Evolutionary conservation across 148 eudicot genomes (phyloP).

Genomic region (Selenicereus undatus): DNA sequence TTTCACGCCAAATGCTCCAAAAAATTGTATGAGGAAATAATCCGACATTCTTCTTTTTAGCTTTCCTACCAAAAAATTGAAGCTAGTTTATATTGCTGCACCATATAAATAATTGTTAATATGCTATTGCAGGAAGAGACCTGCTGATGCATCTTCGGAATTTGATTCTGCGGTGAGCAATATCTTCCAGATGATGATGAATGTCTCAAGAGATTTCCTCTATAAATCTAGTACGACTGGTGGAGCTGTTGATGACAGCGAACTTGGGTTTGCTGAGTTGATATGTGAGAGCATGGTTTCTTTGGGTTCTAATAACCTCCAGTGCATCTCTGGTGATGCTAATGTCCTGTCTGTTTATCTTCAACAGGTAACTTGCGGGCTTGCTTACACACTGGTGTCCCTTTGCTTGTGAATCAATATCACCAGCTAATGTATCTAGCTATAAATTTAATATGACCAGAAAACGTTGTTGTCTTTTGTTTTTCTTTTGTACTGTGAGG

Average conservation of each 20-base stretch:
- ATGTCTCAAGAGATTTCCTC: slow-evolving; percentile 74
- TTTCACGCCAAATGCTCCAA: too few species aligned
- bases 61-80: too few species aligned
- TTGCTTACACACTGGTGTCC: slow-evolving; percentile 7
- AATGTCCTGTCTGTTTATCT: slow-evolving; percentile 54
- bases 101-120: slow-evolving; percentile 2
- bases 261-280: slow-evolving; percentile 76
- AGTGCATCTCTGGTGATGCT: slow-evolving; percentile 58
- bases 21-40: too few species aligned
- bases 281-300: slow-evolving; percentile 92
- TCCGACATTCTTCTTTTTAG: too few species aligned
- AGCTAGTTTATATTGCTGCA: slow-evolving; percentile 3
- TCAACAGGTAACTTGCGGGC: slow-evolving; percentile 61
- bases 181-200: slow-evolving; percentile 72
- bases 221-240: slow-evolving; percentile 47
- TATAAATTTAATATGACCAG: neutral
- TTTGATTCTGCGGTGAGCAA: slow-evolving; percentile 78
- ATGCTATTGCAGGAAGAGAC: slow-evolving; percentile 70
- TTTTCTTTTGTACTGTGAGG: neutral
- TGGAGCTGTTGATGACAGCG: slow-evolving; percentile 50
- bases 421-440: neutral
- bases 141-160: slow-evolving; percentile 66
- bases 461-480: neutral
- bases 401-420: neutral
- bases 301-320: slow-evolving; percentile 81